Evolutionary conservation across 306 rosid species (phyloP).

Genomic region (Begonia loranthoides): DNA sequence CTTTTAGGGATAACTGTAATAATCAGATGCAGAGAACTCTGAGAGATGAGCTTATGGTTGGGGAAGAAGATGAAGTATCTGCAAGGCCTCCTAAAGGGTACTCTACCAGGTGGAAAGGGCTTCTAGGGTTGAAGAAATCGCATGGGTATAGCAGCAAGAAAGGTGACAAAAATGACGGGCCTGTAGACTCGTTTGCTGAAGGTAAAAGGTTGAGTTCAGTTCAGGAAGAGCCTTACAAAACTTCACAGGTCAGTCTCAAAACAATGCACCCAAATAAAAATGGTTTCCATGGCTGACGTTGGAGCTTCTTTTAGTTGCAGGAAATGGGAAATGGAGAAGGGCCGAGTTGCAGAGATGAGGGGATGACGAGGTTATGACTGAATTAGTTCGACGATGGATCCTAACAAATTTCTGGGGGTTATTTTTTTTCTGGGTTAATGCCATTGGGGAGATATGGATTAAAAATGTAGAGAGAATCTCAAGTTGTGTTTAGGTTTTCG

Average conservation of each 20-base stretch:
- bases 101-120: conserved; percentile 60
- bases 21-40: conserved; percentile 51
- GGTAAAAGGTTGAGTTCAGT: neutral
- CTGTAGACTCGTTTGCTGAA: neutral
- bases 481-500: too few species aligned
- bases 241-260: neutral
- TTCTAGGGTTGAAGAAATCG: conserved; percentile 55
- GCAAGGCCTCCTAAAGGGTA: conserved; percentile 52
- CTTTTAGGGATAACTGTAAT: conserved; percentile 41
- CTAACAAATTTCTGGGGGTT: neutral
- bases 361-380: too few species aligned
- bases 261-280: neutral
- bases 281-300: neutral
- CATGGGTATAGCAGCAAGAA: conserved; percentile 51
- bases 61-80: conserved; percentile 22
- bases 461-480: too few species aligned
- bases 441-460: too few species aligned
- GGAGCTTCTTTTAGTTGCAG: neutral
- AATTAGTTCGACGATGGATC: neutral
- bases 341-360: neutral
- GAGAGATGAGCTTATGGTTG: conserved; percentile 60
- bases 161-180: conserved; percentile 8
- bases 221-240: neutral
- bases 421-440: neutral
- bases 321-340: neutral